These are phyloP conservation scores for Trypanosoma conorhini DNA, from an alignment of 208 protist species.

Conservation along the genomic window DNA sequence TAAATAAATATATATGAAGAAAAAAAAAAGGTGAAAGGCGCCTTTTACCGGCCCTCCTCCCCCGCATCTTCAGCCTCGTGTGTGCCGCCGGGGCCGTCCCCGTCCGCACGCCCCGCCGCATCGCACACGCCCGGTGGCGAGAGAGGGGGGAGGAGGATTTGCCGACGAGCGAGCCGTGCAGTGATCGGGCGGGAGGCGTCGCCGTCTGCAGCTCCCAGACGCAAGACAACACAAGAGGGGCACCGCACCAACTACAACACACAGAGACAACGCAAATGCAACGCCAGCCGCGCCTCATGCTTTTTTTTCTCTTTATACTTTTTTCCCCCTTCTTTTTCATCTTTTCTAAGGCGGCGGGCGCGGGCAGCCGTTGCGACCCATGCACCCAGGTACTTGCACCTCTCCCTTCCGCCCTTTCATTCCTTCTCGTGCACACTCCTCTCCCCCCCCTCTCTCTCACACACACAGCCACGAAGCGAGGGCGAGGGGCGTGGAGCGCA, in stretches of 20 bases:
- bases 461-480: neutral
- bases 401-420: neutral
- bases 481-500: neutral
- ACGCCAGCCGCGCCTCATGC: neutral
- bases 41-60: neutral
- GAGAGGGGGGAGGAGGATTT: neutral
- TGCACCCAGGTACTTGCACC: neutral
- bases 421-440: too few species aligned
- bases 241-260: neutral
- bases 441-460: neutral
- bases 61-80: neutral
- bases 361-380: neutral
- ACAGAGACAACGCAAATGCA: neutral
- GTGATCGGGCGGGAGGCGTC: neutral
- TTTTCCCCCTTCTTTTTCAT: neutral
- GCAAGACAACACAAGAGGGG: neutral
- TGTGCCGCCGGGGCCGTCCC: neutral
- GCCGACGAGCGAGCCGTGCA: neutral
- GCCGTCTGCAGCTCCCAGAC: neutral
- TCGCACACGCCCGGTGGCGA: neutral
- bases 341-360: neutral
- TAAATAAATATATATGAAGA: too few species aligned
- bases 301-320: neutral
- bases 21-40: neutral
- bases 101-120: neutral